A percentile compares a stretch with the other conserved stretches of the same genome.
These are phyloP conservation scores for Fusarium euwallaceae DNA, from an alignment of 2,329 filamentous ascomycete genomes.

Conservation along the genomic window DNA sequence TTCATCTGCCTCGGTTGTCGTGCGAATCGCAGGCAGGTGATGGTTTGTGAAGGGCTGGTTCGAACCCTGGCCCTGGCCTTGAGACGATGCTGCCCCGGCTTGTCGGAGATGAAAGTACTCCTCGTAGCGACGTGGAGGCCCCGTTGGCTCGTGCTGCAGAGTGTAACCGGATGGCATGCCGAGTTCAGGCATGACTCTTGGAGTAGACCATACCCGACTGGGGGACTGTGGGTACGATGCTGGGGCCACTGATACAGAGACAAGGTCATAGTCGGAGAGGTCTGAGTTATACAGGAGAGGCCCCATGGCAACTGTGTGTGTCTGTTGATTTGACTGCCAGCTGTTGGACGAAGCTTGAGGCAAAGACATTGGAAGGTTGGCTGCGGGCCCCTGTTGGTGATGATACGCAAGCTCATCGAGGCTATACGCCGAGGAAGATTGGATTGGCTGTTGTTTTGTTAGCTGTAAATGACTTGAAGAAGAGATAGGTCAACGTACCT, in stretches of 20 bases:
- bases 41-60: neutral
- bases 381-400: neutral
- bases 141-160: neutral
- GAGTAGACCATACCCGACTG: neutral
- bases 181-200: neutral
- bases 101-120: neutral
- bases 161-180: neutral
- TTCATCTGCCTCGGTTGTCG: neutral
- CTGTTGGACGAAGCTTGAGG: neutral
- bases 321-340: neutral
- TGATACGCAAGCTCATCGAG: neutral
- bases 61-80: neutral
- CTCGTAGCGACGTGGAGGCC: neutral
- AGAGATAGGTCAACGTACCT: neutral
- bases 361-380: neutral
- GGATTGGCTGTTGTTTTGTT: neutral
- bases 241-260: neutral
- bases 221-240: neutral
- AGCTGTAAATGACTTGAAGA: neutral
- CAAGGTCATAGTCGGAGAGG: neutral
- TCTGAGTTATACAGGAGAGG: too few species aligned
- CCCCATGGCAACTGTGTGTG: too few species aligned
- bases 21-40: neutral
- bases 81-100: neutral
- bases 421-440: neutral